Conservation (phyloP, 179 eudicot species). For the Pouteria campechiana region DNA sequence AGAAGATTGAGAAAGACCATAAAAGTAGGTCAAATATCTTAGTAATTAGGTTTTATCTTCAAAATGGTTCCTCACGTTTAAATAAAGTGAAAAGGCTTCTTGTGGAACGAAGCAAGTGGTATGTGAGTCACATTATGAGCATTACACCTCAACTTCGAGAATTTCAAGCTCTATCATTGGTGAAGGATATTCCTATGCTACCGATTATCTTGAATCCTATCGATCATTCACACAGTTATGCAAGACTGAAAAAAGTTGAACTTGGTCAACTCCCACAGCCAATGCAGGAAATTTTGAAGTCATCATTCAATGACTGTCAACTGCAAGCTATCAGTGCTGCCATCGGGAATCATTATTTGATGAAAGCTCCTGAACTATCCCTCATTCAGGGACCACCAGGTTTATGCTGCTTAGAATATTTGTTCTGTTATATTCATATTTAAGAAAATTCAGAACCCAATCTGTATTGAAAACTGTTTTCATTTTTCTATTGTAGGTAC, state of each 20-base stretch:
- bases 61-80: constrained; percentile 57
- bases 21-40: constrained; percentile 60
- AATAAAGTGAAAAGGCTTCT: constrained; percentile 78
- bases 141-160: constrained; percentile 92
- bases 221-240: constrained; percentile 19
- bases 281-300: constrained; percentile 54
- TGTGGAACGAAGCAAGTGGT: constrained; percentile 90
- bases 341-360: constrained; percentile 31
- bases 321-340: constrained; percentile 80
- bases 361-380: constrained; percentile 42
- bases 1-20: constrained; percentile 73
- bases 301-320: constrained; percentile 81
- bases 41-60: constrained; percentile 72
- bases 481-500: too few species aligned
- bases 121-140: constrained; percentile 70
- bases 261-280: constrained; percentile 51
- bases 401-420: constrained; percentile 9
- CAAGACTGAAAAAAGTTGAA: constrained; percentile 29
- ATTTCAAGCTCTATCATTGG: constrained; percentile 90
- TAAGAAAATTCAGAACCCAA: too few species aligned
- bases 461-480: too few species aligned
- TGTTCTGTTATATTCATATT: too few species aligned
- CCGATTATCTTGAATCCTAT: constrained; percentile 65
- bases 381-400: constrained; percentile 99
- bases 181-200: constrained; percentile 66